These are phyloP conservation scores for Aureoboletus auriporus DNA, from an alignment of 768 basidiomycete species.

Conservation along the genomic window DNA sequence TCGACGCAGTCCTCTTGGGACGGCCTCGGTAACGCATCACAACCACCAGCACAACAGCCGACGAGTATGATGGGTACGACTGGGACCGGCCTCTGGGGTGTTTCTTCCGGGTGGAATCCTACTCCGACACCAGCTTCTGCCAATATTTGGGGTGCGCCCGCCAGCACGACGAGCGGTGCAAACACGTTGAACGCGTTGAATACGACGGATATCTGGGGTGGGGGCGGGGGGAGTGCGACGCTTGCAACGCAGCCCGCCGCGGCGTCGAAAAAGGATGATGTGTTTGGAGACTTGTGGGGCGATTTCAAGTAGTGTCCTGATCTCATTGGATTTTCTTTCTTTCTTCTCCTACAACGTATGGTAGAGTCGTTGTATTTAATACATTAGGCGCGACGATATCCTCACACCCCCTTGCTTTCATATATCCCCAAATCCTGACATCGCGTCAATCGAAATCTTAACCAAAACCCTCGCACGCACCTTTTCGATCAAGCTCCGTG, in stretches of 20 bases:
- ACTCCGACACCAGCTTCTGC: constrained; percentile 19
- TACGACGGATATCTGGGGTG: constrained; percentile 62
- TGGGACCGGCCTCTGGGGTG: constrained; percentile 63
- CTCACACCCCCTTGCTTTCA: too few relatives aligned
- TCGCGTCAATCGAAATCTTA: too few relatives aligned
- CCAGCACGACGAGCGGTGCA: constrained; percentile 2
- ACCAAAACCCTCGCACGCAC: constrained; percentile 30
- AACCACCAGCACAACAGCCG: constrained; percentile 26
- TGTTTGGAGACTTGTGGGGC: constrained; percentile 82
- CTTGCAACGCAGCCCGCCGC: constrained; percentile 27
- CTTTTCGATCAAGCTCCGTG: constrained; percentile 71
- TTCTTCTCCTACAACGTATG: too few relatives aligned
- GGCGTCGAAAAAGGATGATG: constrained; percentile 65
- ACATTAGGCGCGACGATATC: too few relatives aligned
- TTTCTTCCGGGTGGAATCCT: constrained; percentile 58
- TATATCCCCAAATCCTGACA: too few relatives aligned
- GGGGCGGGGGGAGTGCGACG: constrained; percentile 32
- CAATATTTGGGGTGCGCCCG: constrained; percentile 34
- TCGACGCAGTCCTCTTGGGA: constrained; percentile 25
- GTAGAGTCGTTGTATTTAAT: too few relatives aligned
- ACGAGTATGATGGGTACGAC: constrained; percentile 53
- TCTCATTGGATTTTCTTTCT: too few relatives aligned
- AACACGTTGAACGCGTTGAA: constrained; percentile 19
- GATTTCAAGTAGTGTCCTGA: constrained; percentile 58
- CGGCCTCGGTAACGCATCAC: constrained; percentile 3